Base-by-base conservation (phyloP, 2,329 filamentous ascomycete species). In the Beauveria australis region DNA sequence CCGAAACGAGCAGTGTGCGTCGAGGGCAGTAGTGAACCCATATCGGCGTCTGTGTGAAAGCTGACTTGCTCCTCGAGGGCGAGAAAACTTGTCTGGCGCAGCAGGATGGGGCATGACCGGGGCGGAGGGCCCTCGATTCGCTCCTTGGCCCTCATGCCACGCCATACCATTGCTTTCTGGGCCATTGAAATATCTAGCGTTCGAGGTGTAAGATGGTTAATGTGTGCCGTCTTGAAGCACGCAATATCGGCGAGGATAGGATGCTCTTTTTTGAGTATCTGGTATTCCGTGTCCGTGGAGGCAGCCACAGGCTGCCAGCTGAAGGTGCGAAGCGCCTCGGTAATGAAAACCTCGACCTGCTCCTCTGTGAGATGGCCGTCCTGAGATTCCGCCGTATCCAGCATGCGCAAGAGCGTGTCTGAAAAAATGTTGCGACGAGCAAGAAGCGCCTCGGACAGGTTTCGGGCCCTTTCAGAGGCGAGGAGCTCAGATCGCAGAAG, bases 51-150 rank as follows among this genome's bases (percentile, higher is more conserved):
- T 14, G 67, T 66, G 1, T 61, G 64, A 62, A 82, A 82, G 1
- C 69, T 67, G 3, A 82, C 75, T 0, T 68, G 68, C 64, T 83
- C 80, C 56, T 81, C 75, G 0, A 82, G 66, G 0, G 80, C 80
- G 1, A 77, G 68, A 61, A 83, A 83, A 61, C 81, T 83, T 0
- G 81, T 82, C 62, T 83, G 81, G 0, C 80, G 73, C 8, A 83
- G 68, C 1, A 83, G 70, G 6, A 83, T 78, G 0, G 75, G 75
- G 30, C 74, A 80, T 1, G 63, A 59, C 3, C 79, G 69, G 1
- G 63, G 60, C 0, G 80, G 80, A 0, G 81, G 80, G 0, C 81
- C 81, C 61, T 83, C 81, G 19, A 83, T 80, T 0, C 74, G 69
- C 0, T 77, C 74, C 62, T 83, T 83, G 0, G 73, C 75, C 1